Percentiles rank a stretch among this genome's conserved stretches.
These are phyloP conservation scores for Pseudogymnoascus sp. DNA, from an alignment of 2,329 filamentous ascomycete species.

Conservation along the genomic window DNA sequence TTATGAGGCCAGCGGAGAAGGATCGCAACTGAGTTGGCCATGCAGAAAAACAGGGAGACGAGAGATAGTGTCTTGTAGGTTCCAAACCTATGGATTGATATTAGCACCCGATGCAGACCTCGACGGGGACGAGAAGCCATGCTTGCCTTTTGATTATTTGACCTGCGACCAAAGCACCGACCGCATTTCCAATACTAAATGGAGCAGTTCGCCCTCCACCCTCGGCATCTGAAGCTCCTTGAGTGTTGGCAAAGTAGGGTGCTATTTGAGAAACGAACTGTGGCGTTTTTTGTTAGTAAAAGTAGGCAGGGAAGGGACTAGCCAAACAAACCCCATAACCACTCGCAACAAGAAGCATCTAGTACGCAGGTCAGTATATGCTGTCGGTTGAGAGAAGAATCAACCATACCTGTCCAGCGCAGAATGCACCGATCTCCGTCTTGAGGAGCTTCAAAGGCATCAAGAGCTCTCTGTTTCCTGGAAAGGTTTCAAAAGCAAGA, in stretches of 20 bases:
- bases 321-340: slow-evolving; percentile 16
- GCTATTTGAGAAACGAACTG: slow-evolving; percentile 19
- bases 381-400: background rate
- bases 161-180: background rate
- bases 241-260: slow-evolving; percentile 12
- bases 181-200: slow-evolving; percentile 7
- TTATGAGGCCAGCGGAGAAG: slow-evolving; percentile 16
- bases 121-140: background rate
- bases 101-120: background rate
- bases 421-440: slow-evolving; percentile 18
- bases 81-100: slow-evolving; percentile 14
- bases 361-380: slow-evolving; percentile 5
- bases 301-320: background rate
- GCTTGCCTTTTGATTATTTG: slow-evolving; percentile 12
- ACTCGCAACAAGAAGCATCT: slow-evolving; percentile 17
- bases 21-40: slow-evolving; percentile 14
- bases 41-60: slow-evolving; percentile 16
- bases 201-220: background rate
- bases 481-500: slow-evolving; percentile 16
- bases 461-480: slow-evolving; percentile 17
- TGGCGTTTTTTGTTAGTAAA: slow-evolving; percentile 9
- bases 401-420: slow-evolving; percentile 15
- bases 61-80: slow-evolving; percentile 18
- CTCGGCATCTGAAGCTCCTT: slow-evolving; percentile 4
- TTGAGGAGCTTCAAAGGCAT: slow-evolving; percentile 18